A percentile compares a stretch with the other conserved stretches of the same genome.
Conservation (phyloP, 2,329 filamentous ascomycete species). For the Fusarium agapanthi region DNA sequence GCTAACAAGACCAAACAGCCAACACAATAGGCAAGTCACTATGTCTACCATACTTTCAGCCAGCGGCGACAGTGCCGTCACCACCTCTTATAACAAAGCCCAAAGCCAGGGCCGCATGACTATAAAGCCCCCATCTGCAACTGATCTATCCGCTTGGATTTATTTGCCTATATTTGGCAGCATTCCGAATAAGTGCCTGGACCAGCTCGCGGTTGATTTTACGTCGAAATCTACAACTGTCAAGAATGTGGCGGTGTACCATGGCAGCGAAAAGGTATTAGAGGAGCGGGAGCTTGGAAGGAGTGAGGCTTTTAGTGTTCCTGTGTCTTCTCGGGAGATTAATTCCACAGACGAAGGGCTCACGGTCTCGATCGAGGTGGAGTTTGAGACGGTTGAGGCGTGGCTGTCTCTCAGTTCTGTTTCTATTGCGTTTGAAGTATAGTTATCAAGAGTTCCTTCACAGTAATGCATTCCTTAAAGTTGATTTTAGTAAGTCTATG, state of each 20-base stretch:
- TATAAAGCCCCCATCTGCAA: not conserved
- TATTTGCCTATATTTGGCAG: not conserved
- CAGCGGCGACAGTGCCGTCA: not conserved
- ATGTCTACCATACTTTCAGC: not conserved
- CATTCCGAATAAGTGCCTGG: not conserved
- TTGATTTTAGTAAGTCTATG: not conserved
- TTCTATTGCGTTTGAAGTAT: not conserved
- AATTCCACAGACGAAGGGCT: fast-evolving
- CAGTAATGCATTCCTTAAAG: not conserved
- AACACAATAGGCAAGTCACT: not conserved
- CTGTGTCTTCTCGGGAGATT: not conserved
- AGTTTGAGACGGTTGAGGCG: not conserved
- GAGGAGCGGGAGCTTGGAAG: not conserved
- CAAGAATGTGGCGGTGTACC: not conserved
- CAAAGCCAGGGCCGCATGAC: not conserved
- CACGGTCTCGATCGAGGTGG: not conserved
- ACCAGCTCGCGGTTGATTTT: not conserved
- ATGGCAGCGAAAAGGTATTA: not conserved
- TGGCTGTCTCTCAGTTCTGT: not conserved
- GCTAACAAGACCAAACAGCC: not conserved
- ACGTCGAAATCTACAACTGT: not conserved
- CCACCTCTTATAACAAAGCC: not conserved
- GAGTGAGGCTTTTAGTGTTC: not conserved
- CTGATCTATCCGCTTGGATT: not conserved
- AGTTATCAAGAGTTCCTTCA: not conserved